phyloP scores from a whole-genome alignment of 2,329 filamentous ascomycete genomes.

The Purpureocillium lavendulum region DNA sequence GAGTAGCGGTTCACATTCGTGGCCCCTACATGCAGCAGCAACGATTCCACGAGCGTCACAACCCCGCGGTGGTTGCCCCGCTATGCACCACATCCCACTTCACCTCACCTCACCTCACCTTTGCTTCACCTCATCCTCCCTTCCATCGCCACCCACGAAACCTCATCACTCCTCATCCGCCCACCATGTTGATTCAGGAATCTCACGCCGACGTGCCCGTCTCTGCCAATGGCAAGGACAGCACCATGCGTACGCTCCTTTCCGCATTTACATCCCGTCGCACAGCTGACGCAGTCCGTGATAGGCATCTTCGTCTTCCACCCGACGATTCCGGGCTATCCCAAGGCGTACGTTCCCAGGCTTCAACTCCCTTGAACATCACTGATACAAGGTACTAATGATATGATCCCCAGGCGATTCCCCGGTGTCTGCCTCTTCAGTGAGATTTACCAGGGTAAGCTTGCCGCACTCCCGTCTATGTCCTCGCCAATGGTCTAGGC shows the following conservation, averaged over 20 bases:
- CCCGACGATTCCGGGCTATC: conserved; percentile 75
- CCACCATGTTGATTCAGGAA: conserved; percentile 46
- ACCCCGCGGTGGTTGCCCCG: no score
- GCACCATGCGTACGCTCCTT: conserved; percentile 38
- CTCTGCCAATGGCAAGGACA: conserved; percentile 43
- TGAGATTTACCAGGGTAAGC: conserved; percentile 92
- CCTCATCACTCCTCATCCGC: background rate
- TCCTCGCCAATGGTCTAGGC: background rate
- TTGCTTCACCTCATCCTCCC: background rate
- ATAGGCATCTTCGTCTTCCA: conserved; percentile 84
- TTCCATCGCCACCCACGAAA: background rate
- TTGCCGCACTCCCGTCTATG: conserved; percentile 3
- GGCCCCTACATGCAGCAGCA: no score
- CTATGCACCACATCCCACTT: no score
- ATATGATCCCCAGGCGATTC: conserved; percentile 46
- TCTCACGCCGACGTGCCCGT: conserved; percentile 41
- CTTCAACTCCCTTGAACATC: background rate
- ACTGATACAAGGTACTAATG: background rate
- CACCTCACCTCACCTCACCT: background rate
- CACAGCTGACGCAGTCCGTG: conserved; percentile 4
- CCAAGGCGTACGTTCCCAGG: conserved; percentile 57
- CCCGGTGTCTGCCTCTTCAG: conserved; percentile 84
- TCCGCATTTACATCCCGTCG: background rate
- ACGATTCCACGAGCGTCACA: no score
- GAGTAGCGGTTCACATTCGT: no score